A percentile compares a stretch with the other conserved stretches of the same genome.
Evolutionary conservation across 2,329 filamentous ascomycete genomes (phyloP).

Genomic region (Aspergillus sp.): DNA sequence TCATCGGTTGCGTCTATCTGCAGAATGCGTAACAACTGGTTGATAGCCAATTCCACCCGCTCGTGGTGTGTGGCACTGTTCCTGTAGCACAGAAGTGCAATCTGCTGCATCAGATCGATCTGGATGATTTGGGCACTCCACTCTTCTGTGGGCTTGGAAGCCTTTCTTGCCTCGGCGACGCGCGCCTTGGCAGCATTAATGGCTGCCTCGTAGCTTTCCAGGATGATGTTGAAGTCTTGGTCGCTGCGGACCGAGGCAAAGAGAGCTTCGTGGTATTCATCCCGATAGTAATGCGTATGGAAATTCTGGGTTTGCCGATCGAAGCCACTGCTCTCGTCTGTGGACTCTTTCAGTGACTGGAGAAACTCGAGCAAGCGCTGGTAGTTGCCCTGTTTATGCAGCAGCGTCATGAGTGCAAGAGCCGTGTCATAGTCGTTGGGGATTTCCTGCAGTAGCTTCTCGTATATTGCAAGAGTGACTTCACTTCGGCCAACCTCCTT

Average conservation of each 20-base stretch:
- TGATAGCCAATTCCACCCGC: conserved; percentile 6
- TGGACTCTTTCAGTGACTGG: conserved; percentile 14
- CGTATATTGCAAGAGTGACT: conserved; percentile 13
- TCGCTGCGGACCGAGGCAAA: background rate
- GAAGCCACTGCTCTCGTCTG: conserved; percentile 7
- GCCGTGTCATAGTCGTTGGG: conserved; percentile 11
- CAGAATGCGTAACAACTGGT: conserved; percentile 11
- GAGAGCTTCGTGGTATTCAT: conserved; percentile 8
- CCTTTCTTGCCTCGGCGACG: conserved; percentile 3
- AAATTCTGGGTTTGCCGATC: conserved; percentile 9
- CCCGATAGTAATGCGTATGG: conserved; percentile 5
- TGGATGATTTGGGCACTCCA: background rate
- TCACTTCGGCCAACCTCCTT: conserved; percentile 3
- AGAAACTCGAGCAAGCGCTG: conserved; percentile 15
- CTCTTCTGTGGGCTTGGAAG: conserved; percentile 1
- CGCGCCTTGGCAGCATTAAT: conserved; percentile 4
- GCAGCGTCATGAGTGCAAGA: conserved; percentile 1
- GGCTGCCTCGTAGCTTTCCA: conserved; percentile 9
- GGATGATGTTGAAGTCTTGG: background rate
- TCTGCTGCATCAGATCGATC: conserved; percentile 6
- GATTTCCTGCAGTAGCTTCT: conserved; percentile 10
- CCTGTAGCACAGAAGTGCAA: conserved; percentile 11
- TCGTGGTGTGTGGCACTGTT: conserved; percentile 1
- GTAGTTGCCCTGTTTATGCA: conserved; percentile 10
- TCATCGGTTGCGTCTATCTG: conserved; percentile 3